These are phyloP conservation scores for Pelargonium nanum DNA, from an alignment of 345 rosid genomes.

Conservation along the genomic window DNA sequence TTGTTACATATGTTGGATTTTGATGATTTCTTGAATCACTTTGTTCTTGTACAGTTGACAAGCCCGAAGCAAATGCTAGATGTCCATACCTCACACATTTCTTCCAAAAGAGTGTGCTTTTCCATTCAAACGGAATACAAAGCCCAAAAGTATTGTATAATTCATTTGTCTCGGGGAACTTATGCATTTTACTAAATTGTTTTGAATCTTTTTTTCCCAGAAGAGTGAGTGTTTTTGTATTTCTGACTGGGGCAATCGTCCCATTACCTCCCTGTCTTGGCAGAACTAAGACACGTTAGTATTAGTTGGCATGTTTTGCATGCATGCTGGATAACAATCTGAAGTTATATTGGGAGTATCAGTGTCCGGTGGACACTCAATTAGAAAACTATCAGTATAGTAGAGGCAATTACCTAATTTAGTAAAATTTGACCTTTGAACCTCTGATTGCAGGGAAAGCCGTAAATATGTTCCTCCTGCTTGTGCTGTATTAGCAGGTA, in stretches of 20 bases:
- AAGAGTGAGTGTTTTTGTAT: background rate
- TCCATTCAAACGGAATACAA: constrained; percentile 16
- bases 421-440: background rate
- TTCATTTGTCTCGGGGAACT: constrained; percentile 1
- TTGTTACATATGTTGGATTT: background rate
- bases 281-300: background rate
- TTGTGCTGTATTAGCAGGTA: constrained; percentile 48
- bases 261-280: background rate
- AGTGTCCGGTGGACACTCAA: too few species aligned
- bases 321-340: background rate
- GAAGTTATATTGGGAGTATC: background rate
- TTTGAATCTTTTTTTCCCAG: background rate
- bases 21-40: background rate
- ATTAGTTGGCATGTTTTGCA: background rate
- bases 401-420: background rate
- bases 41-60: constrained; percentile 26
- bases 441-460: constrained; percentile 27
- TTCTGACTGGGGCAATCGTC: background rate
- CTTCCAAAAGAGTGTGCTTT: constrained; percentile 22
- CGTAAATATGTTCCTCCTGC: constrained; percentile 16
- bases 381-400: too few species aligned
- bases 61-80: constrained; percentile 16
- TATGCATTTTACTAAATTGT: background rate
- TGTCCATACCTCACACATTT: constrained; percentile 12
- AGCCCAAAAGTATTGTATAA: constrained; percentile 8